A percentile compares a stretch with the other conserved stretches of the same genome.
These are phyloP conservation scores for Colletotrichum sp. DNA, from an alignment of 2,329 filamentous ascomycete species.

Conservation along the genomic window DNA sequence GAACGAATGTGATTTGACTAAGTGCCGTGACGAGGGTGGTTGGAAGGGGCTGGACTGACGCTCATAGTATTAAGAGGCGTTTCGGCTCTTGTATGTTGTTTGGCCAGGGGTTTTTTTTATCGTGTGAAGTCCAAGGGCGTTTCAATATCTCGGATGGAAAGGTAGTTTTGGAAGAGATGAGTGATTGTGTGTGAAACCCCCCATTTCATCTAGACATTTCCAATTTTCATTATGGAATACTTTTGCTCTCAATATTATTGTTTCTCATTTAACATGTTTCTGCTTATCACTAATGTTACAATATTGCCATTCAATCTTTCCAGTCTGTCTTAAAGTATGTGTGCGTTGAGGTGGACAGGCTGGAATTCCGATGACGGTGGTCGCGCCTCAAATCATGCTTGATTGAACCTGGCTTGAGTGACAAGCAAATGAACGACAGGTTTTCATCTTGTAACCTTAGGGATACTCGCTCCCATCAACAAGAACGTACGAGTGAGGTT, in stretches of 20 bases:
- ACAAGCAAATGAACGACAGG: not conserved
- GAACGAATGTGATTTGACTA: not conserved
- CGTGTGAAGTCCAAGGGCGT: not conserved
- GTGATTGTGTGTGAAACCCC: not conserved
- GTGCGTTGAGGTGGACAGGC: not conserved
- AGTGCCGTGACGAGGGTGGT: not conserved
- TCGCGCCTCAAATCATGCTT: not conserved
- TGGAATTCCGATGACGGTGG: not conserved
- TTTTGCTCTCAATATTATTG: not conserved
- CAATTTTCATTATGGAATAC: not conserved
- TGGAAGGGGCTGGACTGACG: not conserved
- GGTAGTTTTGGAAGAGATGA: not conserved
- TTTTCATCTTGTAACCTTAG: not conserved
- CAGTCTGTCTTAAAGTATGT: too few relatives aligned
- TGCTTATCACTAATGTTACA: not conserved
- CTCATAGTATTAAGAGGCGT: not conserved
- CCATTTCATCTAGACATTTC: not conserved
- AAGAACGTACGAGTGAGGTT: not conserved
- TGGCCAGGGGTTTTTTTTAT: not conserved
- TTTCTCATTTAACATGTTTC: not conserved
- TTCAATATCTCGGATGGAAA: not conserved
- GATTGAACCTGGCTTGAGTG: not conserved
- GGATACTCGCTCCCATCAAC: not conserved
- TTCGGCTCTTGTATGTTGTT: not conserved
- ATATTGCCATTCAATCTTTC: too few relatives aligned